Base-by-base conservation (phyloP, 306 rosid genomes). In the Betula pendula region DNA sequence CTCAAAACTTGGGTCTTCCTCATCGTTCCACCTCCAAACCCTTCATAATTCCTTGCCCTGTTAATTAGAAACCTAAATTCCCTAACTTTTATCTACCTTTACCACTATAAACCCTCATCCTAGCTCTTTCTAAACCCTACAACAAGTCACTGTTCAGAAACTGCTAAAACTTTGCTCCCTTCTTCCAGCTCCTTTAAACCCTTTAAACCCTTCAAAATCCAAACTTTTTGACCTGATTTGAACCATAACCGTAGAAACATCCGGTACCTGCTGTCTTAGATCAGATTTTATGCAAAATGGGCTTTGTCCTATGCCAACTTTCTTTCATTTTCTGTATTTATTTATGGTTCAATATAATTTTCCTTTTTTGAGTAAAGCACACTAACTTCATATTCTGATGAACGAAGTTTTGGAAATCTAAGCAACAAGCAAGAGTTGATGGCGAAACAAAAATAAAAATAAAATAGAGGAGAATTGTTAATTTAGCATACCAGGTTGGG, bases 401-500 rank as follows among this genome's bases (percentile, higher is more conserved):
- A 65, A 17, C 13, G 11, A 35, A 33, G 22, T 35, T 35, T 35
- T 19, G 4, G 16, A 65, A 65, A 45, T 35, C 66, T 58, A 75
- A 68, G 70, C 51, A 79, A 77, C 44, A 76, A 50, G 25, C 69
- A 72, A 17, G 13, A 16, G 47, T 69, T 17, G 55, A 50, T 65
- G n/a, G 66, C 38, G n/a, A 20, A 71, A 77, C 63, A 22, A 56
- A 44, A 71, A 47, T 17, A 10, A 51, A 44, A 15, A 63, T 10
- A 15, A 10, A 25, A 31, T 14, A 24, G 25, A 44, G 3, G 77
- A 51, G 24, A 10, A 42, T 22, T 38, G 44, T 27, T 75, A 70
- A 51, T 15, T 75, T 51, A 70, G 68, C 87, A 77, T 88, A 94
- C 97, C 92, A 51, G 71, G 75, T 80, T 85, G 86, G 75, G 91